phyloP scores from a whole-genome alignment of 2,329 filamentous ascomycete species.

The Aaosphaeria pasadenensis region DNA sequence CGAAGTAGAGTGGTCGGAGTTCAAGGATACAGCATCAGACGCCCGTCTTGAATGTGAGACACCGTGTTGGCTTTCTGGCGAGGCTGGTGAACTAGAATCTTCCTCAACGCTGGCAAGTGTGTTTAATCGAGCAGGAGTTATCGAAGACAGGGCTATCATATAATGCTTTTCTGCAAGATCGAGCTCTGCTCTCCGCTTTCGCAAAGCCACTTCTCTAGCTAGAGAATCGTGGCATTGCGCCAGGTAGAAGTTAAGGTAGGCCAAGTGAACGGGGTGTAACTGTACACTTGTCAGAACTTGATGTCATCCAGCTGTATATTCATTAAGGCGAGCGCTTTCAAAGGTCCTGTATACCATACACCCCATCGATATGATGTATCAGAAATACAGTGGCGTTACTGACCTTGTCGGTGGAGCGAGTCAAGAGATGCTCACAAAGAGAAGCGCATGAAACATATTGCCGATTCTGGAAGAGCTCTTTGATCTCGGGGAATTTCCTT shows the following conservation, averaged over 20 bases:
- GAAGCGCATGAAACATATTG: conserved; percentile 37
- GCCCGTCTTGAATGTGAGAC: conserved; percentile 7
- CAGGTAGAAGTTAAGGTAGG: conserved; percentile 37
- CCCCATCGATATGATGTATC: not conserved
- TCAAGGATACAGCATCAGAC: conserved; percentile 17
- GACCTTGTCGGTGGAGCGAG: conserved; percentile 17
- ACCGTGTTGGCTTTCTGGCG: conserved; percentile 11
- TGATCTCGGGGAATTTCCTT: conserved; percentile 24
- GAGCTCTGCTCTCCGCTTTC: conserved; percentile 27
- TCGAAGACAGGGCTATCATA: conserved; percentile 22
- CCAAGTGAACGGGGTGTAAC: conserved; percentile 32
- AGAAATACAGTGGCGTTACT: conserved; percentile 1
- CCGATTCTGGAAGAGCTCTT: conserved; percentile 29
- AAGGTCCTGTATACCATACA: too few relatives aligned
- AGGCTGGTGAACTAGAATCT: conserved; percentile 15
- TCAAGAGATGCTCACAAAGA: conserved; percentile 23
- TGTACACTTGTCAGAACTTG: conserved; percentile 8
- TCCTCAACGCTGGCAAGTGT: conserved; percentile 5
- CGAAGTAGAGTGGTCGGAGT: conserved; percentile 17
- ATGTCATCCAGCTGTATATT: not conserved
- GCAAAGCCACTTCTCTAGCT: conserved; percentile 31
- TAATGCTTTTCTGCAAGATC: conserved; percentile 35
- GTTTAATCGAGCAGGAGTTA: conserved; percentile 9
- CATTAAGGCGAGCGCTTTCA: too few relatives aligned
- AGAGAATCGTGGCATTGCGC: conserved; percentile 37